A percentile compares a stretch with the other conserved stretches of the same genome.
These are phyloP conservation scores for Ogataea dorogensis DNA, from an alignment of 805 yeast genomes.

Conservation along the genomic window DNA sequence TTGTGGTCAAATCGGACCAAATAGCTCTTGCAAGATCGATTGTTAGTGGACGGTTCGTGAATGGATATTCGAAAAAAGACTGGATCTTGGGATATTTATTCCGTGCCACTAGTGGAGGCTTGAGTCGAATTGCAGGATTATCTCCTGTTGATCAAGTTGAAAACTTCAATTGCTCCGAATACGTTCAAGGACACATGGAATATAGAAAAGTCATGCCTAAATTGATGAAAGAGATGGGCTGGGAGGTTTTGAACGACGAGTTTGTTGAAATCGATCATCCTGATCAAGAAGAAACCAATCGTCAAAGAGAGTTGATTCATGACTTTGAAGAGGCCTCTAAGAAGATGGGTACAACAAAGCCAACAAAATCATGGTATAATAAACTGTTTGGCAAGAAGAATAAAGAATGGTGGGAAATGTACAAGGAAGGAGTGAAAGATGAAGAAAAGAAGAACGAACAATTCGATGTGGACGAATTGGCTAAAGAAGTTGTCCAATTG, in stretches of 20 bases:
- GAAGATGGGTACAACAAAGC: conserved; percentile 46
- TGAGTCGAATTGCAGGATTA: conserved; percentile 87
- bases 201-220: conserved; percentile 92
- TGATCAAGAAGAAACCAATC: conserved; percentile 80
- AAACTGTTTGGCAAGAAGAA: conserved; percentile 43
- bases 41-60: conserved; percentile 85
- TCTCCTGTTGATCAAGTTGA: conserved; percentile 77
- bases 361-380: conserved; percentile 44
- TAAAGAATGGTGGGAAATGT: conserved; percentile 59
- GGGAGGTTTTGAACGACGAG: conserved; percentile 85
- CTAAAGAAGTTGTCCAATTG: conserved; percentile 44
- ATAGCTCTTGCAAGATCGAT: conserved; percentile 75
- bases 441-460: conserved; percentile 28
- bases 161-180: conserved; percentile 81
- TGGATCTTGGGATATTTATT: conserved; percentile 95
- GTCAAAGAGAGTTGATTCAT: conserved; percentile 74
- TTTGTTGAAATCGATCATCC: conserved; percentile 96
- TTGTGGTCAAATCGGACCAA: conserved; percentile 76
- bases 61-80: conserved; percentile 88
- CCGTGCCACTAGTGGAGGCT: conserved; percentile 93
- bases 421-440: conserved; percentile 40
- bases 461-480: conserved; percentile 46
- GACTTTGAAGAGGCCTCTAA: conserved; percentile 84
- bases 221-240: conserved; percentile 62
- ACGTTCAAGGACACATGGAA: conserved; percentile 96